These are phyloP conservation scores for Thalia dealbata DNA, from an alignment of 176 grass and related monocot genomes.

Conservation along the genomic window DNA sequence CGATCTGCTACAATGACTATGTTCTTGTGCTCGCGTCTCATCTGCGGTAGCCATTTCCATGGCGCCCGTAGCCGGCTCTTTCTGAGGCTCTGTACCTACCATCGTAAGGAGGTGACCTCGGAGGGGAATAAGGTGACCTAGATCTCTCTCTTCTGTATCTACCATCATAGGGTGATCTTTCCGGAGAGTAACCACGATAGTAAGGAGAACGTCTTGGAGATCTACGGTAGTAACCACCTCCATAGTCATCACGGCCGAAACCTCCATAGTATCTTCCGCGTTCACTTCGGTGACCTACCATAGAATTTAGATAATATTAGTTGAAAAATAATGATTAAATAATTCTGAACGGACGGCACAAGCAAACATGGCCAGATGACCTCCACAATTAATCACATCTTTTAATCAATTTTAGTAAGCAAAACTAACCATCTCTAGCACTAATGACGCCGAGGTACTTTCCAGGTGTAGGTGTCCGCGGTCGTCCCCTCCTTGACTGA, in stretches of 20 bases:
- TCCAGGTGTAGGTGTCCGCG: conserved; percentile 67
- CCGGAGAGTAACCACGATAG: conserved; percentile 43
- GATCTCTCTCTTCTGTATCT: conserved; percentile 55
- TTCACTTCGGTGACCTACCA: not conserved
- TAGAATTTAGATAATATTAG: not conserved
- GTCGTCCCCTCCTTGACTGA: conserved; percentile 64
- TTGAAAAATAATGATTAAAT: not conserved
- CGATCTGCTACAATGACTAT: not conserved
- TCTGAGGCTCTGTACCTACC: conserved; percentile 22
- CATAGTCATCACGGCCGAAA: conserved; percentile 56
- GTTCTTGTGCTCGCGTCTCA: not conserved
- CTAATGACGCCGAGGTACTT: conserved; percentile 58
- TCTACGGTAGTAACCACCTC: conserved; percentile 36
- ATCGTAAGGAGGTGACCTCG: not conserved
- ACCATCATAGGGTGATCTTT: conserved; percentile 27
- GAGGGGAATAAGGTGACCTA: conserved; percentile 26
- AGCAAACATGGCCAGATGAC: not conserved
- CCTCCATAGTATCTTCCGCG: conserved; percentile 48
- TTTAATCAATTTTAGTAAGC: too few species aligned
- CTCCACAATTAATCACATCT: not conserved
- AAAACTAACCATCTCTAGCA: conserved; percentile 28
- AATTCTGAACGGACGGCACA: not conserved
- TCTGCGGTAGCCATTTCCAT: conserved; percentile 34
- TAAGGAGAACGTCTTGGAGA: conserved; percentile 41
- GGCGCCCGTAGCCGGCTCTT: conserved; percentile 32